These are phyloP conservation scores for Passiflora organensis DNA, from an alignment of 345 rosid species.

Conservation along the genomic window DNA sequence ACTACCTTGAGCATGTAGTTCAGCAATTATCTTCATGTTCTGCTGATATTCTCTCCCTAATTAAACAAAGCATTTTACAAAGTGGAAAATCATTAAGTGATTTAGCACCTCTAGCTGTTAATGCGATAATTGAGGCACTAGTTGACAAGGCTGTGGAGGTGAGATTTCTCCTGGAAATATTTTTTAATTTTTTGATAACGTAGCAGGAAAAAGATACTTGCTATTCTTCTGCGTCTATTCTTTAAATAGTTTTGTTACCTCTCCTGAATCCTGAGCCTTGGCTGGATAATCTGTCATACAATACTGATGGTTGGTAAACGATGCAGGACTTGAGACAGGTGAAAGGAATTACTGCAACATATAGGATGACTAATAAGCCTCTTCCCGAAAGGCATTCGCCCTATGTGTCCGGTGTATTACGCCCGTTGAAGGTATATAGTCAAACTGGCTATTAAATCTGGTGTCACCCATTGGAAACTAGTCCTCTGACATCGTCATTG, in stretches of 20 bases:
- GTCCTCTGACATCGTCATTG: neutral
- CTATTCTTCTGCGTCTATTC: neutral
- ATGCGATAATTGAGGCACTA: slow-evolving; percentile 53
- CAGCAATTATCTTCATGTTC: slow-evolving; percentile 69
- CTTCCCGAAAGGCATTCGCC: slow-evolving; percentile 90
- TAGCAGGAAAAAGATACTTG: slow-evolving; percentile 5
- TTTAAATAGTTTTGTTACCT: neutral
- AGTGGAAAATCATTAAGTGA: slow-evolving; percentile 57
- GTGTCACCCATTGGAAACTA: neutral
- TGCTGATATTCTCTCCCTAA: slow-evolving; percentile 52
- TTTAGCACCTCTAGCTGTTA: slow-evolving; percentile 48
- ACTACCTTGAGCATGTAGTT: slow-evolving; percentile 54
- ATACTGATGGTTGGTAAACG: neutral
- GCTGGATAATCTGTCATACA: too few relatives aligned
- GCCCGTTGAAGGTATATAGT: slow-evolving; percentile 74
- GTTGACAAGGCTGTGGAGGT: slow-evolving; percentile 94
- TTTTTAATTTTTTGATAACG: neutral
- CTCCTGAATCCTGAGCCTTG: neutral
- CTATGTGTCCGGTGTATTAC: slow-evolving; percentile 68
- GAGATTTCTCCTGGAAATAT: slow-evolving; percentile 17
- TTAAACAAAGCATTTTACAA: slow-evolving; percentile 69
- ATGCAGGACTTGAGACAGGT: slow-evolving; percentile 75
- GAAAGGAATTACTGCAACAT: slow-evolving; percentile 84
- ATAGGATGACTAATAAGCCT: slow-evolving; percentile 90
- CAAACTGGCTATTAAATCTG: slow-evolving; percentile 6